Conservation (phyloP, 2,329 filamentous ascomycete species). For the Stagonosporopsis vannaccii region DNA sequence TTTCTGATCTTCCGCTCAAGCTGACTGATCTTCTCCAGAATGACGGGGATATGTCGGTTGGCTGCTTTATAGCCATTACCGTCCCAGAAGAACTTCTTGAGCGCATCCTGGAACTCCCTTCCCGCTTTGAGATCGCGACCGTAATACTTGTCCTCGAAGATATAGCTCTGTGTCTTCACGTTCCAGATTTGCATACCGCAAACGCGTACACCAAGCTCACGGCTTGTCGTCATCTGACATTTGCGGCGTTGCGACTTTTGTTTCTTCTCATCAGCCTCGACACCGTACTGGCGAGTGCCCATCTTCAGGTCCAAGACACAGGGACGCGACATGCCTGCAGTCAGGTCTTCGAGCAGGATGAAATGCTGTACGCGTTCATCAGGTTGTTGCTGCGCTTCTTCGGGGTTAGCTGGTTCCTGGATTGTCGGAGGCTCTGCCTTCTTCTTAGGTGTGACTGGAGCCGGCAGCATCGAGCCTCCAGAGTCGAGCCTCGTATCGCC, state of each 20-base stretch:
- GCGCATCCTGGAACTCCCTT: slow-evolving; percentile 83
- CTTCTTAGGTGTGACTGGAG: slow-evolving; percentile 33
- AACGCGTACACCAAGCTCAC: slow-evolving; percentile 87
- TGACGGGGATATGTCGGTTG: slow-evolving; percentile 83
- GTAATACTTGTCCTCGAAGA: slow-evolving; percentile 99
- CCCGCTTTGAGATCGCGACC: slow-evolving; percentile 88
- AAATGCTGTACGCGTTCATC: slow-evolving; percentile 84
- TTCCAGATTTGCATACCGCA: slow-evolving; percentile 98
- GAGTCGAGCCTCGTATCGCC: slow-evolving; percentile 9
- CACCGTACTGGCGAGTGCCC: slow-evolving; percentile 95
- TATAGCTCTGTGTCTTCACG: slow-evolving; percentile 78
- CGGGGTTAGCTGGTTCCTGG: slow-evolving; percentile 50
- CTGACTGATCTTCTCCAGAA: slow-evolving; percentile 81
- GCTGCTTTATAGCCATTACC: slow-evolving; percentile 83
- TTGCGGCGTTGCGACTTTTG: slow-evolving; percentile 91
- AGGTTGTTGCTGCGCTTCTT: slow-evolving; percentile 56
- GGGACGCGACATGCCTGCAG: slow-evolving; percentile 92
- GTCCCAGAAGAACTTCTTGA: slow-evolving; percentile 90
- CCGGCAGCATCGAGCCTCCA: slow-evolving; percentile 43
- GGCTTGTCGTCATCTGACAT: slow-evolving; percentile 89
- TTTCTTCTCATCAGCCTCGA: slow-evolving; percentile 91
- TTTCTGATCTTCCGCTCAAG: slow-evolving; percentile 83
- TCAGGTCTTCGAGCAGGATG: slow-evolving; percentile 90
- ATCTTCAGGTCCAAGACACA: slow-evolving; percentile 99
- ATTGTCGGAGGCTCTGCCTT: slow-evolving; percentile 7